A percentile compares a stretch with the other conserved stretches of the same genome.
Evolutionary conservation across 176 grass and related monocot genomes (phyloP).

Genomic region (Carex cristatella): DNA sequence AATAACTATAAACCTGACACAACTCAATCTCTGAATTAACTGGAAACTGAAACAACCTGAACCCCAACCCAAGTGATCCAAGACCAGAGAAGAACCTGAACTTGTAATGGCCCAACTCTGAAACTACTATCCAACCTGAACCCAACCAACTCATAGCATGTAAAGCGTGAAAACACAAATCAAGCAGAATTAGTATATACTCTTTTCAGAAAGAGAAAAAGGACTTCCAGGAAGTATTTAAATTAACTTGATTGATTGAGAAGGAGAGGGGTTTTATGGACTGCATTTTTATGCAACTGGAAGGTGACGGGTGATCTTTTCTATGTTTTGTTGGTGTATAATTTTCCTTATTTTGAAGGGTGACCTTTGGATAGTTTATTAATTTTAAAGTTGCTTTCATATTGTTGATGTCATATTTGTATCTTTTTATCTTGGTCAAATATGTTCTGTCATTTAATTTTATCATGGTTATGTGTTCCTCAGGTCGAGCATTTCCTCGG

Average conservation of each 20-base stretch:
- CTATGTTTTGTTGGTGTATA: neutral
- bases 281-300: neutral
- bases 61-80: neutral
- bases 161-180: neutral
- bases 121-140: neutral
- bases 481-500: constrained; percentile 72
- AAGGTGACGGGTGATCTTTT: neutral
- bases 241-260: neutral
- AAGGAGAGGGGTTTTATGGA: neutral
- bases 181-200: neutral
- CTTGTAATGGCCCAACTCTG: neutral
- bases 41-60: neutral
- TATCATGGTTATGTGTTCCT: neutral
- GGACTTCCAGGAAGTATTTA: neutral
- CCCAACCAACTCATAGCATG: neutral
- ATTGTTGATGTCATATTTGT: neutral
- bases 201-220: neutral
- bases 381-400: neutral
- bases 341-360: neutral
- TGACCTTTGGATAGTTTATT: neutral
- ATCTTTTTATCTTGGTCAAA: neutral
- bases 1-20: neutral
- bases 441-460: neutral
- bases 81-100: neutral
- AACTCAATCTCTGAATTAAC: neutral